Conservation (phyloP, 73 alveolate genomes). For the Effrenium voratum region DNA sequence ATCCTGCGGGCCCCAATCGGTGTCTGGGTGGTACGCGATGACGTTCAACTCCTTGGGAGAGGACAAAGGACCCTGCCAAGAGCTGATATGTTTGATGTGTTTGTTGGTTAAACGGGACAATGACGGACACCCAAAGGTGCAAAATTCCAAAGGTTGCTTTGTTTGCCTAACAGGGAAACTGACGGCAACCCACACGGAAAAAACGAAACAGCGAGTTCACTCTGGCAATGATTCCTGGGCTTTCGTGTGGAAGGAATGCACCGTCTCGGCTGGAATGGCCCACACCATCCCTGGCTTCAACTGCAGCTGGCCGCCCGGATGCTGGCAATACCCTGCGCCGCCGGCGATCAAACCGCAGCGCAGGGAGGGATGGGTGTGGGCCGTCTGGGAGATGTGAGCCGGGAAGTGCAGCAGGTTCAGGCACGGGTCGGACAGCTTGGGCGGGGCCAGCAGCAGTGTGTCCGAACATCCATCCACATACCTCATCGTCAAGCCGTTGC, state of each 20-base stretch:
- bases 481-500: no score
- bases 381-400: slow-evolving; percentile 25
- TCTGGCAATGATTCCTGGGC: neutral
- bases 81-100: no score
- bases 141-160: no score
- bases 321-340: slow-evolving; percentile 61
- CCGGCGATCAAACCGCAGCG: slow-evolving; percentile 83
- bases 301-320: neutral
- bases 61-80: no score
- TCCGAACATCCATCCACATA: slow-evolving; percentile 84
- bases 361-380: slow-evolving; percentile 76
- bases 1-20: slow-evolving; percentile 85
- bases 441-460: slow-evolving; percentile 69
- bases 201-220: no score
- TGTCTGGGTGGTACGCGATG: slow-evolving; percentile 83
- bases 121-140: no score
- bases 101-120: no score
- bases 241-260: slow-evolving; percentile 83
- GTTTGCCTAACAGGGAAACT: no score
- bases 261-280: slow-evolving; percentile 47
- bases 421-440: slow-evolving; percentile 50
- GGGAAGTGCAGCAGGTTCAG: slow-evolving; percentile 72
- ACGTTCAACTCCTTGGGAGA: slow-evolving; percentile 51
- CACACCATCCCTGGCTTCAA: slow-evolving; percentile 62
- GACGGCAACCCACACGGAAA: no score